Evolutionary conservation across 2,329 filamentous ascomycete species (phyloP), one percentile per base, ranked within the genome.

Genomic region (Phialemoniopsis sp.): DNA sequence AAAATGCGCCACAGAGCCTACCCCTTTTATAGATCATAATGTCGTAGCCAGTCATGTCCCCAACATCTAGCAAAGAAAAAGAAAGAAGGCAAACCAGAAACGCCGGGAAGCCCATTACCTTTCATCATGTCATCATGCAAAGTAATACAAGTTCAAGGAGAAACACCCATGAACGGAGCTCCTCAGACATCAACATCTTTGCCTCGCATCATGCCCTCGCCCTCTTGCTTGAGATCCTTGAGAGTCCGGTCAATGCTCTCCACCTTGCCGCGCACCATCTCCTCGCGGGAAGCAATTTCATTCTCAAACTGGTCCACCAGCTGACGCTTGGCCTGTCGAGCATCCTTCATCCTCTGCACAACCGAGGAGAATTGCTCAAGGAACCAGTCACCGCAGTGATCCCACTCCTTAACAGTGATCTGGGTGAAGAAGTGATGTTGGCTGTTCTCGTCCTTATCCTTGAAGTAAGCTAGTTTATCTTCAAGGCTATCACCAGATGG

Each of bases 331-430:
- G 58, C 58, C 41, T 65, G 65, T 9, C 77, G 66, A 15, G 70
- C 64, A 37, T 68, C 62, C 42, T 66, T 68, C 45, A 80, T 54
- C 38, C 59, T 62, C 43, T 64, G 57, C 54, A 78, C 66, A 32
- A 80, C 57, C 4, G 61, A 60, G 8, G 66, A 58, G 44, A 81
- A 80, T 44, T 69, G 71, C 32, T 68, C 67, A 16, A 78, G 59
- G 40, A 81, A 78, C 77, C 77, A 81, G 46, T 80, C 75, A 5
- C 77, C 77, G 2, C 75, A 68, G 13, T 68, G 62, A 47, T 81
- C 76, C 77, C 77, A 81, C 38, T 80, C 77, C 13, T 66, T 59
- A 13, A 79, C 62, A 2, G 70, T 57, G 66, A 80, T 72, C 38
- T 65, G 64, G 3, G 63, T 65, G 50, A 80, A 79, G 39, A 80